Base-by-base conservation (phyloP, 148 eudicot genomes). In the Fagopyrum homotropicum region DNA sequence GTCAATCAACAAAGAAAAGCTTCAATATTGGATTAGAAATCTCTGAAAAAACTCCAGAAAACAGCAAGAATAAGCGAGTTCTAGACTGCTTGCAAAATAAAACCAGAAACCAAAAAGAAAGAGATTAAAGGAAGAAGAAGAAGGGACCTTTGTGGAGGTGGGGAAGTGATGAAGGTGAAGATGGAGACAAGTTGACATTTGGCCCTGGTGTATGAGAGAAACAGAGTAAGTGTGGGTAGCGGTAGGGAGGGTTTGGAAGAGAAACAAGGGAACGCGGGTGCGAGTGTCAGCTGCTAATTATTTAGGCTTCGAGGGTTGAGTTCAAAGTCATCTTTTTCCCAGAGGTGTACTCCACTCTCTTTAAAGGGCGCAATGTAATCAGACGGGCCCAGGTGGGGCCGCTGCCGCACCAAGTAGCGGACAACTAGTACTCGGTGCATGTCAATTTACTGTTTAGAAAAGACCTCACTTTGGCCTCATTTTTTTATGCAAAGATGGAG, bases 131-230 rank as follows among this genome's bases (percentile, higher is more conserved):
- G 12, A 49, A 49, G 15, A 49, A 49, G 15, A 49, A 12, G 12
- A 49, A 49, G 1, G 3, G 3, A 66, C 71, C 47, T 43, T 66
- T 66, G 71, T 6, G 43, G 71, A 16, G 44, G 9, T 61, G 71
- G 71, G 7, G 71, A 43, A 66, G 5, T 66, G 71, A 43, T 66
- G 71, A 66, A 66, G 47, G 71, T 66, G 71, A 40, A 66, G 71
- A 12, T 66, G 71, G 15, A 66, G 46, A 66, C 71, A 66, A 66
- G 71, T 35, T 14, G 71, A 6, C 71, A 66, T 66, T 14, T 14
- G 5, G 43, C 71, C 47, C 19, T 14, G 35, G 7, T 12, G 2
- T 9, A 61, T 10, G 10, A 2, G 3, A 29, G 68, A 15, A 61
- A 61, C 68, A 26, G 12, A 26, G 44, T 2, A 35, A 29, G 19